Base-by-base conservation (phyloP, 768 basidiomycete genomes). In the Mycena pura region DNA sequence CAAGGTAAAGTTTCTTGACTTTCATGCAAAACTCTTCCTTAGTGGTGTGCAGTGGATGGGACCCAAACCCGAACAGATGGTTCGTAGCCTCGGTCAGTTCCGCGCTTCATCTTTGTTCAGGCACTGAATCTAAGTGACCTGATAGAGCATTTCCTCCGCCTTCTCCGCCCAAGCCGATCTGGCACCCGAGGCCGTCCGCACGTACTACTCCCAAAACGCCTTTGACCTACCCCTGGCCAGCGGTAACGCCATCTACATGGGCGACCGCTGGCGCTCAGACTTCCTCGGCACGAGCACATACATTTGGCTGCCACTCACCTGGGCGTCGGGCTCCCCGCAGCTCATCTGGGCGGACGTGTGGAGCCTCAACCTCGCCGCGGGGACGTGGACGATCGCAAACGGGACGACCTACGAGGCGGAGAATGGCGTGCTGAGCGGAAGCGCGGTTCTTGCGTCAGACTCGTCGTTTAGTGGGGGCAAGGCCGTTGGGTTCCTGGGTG, bases 181-280 rank as follows among this genome's bases (percentile, higher is more conserved):
- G 54, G 84, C 85, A 6, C 81, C 85, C 2, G 56, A 74, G 56
- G 72, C 78, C 29, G 79, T 79, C 31, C 75, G 81, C 34, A 88
- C 86, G 6, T 88, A 84, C 68, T 86, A 81, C 70, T 86, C 85
- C 21, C 86, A 87, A 73, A 88, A 87, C 69, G 76, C 81, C 5
- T 86, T 75, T 65, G 84, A 86, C 68, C 69, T 86, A 44, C 76
- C 78, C 14, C 70, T 86, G 27, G 83, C 80, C 7, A 72, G 73
- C 49, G n/a, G n/a, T n/a, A 73, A 73, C 52, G 81, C 78, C 2
- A 79, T 88, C 50, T 88, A 87, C 65, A 86, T 87, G 84, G 86
- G 86, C 40, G 86, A 88, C 69, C 82, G 86, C 48, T 88, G 86
- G 86, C 72, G 84, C 14, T 79, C 84, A 19, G 70, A 72, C 32